Evolutionary conservation across 208 protist genomes (phyloP), one percentile per base, ranked within the genome.

Genomic region (Phytomonas francai): DNA sequence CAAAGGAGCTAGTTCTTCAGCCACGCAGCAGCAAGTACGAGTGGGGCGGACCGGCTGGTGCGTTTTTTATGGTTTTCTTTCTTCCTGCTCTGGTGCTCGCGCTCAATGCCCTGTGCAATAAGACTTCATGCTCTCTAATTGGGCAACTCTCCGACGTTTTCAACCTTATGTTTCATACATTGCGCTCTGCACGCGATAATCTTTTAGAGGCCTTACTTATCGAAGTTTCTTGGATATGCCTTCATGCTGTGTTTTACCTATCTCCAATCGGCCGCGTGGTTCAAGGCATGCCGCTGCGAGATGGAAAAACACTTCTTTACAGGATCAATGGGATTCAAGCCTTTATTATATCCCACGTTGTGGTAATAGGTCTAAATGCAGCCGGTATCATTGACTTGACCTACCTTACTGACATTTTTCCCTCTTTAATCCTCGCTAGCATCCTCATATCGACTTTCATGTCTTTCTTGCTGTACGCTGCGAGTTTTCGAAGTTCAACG

Each of bases 301-400:
- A 83, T 70, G 89, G 87, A 19, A 56, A 80, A 76, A 68, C 65
- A 6, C 84, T 95, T 14, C 29, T 68, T 57, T 95, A 95, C 75
- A 81, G 86, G 73, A 87, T 95, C 62, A 95, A 95, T 68, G 89
- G 81, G 65, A 73, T 92, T 27, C 80, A 95, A 71, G 89, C 77
- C 32, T 92, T 92, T 69, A 28, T 89, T 22, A 9, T 93, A 9
- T 81, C 72, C 3, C 87, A 95, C 62, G 65, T 61, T 9, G 60
- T 81, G 39, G 42, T 92, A 29, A 75, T 82, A n/a, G 72, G 1
- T 19, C 45, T 88, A 56, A 78, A 92, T 65, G 79, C 70, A 59
- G 29, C 49, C 33, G 77, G 69, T 32, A 67, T 78, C 57, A 68
- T 92, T 42, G 42, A 80, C 63, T 71, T 95, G 28, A 67, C 72